phyloP scores from a whole-genome alignment of 1,284 basidiomycete species.

The Cutaneotrichosporon mucoides region DNA sequence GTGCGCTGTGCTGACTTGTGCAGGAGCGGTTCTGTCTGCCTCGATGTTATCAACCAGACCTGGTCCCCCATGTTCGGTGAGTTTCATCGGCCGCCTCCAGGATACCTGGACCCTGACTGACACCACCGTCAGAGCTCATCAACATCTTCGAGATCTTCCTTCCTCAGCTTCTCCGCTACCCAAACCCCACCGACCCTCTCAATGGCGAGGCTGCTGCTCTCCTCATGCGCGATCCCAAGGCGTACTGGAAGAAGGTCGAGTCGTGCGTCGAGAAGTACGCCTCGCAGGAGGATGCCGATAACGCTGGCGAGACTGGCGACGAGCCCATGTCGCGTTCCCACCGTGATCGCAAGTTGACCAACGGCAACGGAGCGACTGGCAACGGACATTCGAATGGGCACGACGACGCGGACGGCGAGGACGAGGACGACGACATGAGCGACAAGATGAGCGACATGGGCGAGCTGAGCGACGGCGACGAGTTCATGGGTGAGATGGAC shows the following conservation, averaged over 20 bases:
- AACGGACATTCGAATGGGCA: constrained; percentile 42
- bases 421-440: constrained; percentile 59
- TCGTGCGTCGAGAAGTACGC: constrained; percentile 54
- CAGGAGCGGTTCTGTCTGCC: constrained; percentile 89
- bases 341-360: not conserved
- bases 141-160: constrained; percentile 99
- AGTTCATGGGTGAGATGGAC: constrained; percentile 48
- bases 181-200: constrained; percentile 94
- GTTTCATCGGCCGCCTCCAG: not conserved
- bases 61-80: constrained; percentile 96
- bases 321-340: constrained; percentile 26
- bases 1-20: constrained; percentile 15
- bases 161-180: constrained; percentile 92
- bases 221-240: constrained; percentile 93
- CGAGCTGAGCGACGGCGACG: constrained; percentile 72
- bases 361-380: constrained; percentile 8
- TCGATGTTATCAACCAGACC: constrained; percentile 98
- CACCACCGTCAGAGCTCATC: constrained; percentile 73
- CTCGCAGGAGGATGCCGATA: constrained; percentile 47
- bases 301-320: constrained; percentile 43
- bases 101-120: not conserved
- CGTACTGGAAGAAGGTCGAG: constrained; percentile 87
- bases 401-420: constrained; percentile 58
- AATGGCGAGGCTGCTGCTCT: constrained; percentile 97
- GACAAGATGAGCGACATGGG: constrained; percentile 91